Evolutionary conservation across 345 rosid species (phyloP).

Genomic region (Mallotus nudiflorus): DNA sequence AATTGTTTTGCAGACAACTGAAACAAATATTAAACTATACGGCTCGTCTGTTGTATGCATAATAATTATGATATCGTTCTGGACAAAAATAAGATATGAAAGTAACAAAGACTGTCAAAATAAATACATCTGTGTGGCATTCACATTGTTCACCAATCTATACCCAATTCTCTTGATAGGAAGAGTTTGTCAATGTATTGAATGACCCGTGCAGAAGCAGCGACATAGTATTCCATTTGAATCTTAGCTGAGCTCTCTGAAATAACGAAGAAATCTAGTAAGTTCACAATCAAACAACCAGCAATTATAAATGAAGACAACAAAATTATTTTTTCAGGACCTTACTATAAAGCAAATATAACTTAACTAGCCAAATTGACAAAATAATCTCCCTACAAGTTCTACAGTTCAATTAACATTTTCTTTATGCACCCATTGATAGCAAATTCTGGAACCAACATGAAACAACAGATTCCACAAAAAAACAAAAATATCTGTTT

Average conservation of each 20-base stretch:
- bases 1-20: too few relatives aligned
- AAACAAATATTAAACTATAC: too few relatives aligned
- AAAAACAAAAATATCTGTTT: neutral
- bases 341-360: neutral
- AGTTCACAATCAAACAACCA: neutral
- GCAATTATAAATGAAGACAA: neutral
- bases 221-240: slow-evolving; percentile 65
- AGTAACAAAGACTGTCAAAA: too few relatives aligned
- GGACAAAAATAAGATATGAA: too few relatives aligned
- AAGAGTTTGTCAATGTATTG: slow-evolving; percentile 67
- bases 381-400: neutral
- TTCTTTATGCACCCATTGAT: neutral
- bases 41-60: too few relatives aligned
- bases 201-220: slow-evolving; percentile 58
- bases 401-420: neutral
- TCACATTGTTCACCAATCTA: slow-evolving; percentile 67
- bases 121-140: neutral
- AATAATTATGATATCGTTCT: too few relatives aligned
- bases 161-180: slow-evolving; percentile 63
- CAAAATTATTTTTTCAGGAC: neutral
- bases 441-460: neutral
- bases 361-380: neutral
- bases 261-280: neutral
- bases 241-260: slow-evolving; percentile 72
- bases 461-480: neutral